These are phyloP conservation scores for Stachybotrys chartarum DNA, from an alignment of 2,329 filamentous ascomycete species.

Conservation along the genomic window DNA sequence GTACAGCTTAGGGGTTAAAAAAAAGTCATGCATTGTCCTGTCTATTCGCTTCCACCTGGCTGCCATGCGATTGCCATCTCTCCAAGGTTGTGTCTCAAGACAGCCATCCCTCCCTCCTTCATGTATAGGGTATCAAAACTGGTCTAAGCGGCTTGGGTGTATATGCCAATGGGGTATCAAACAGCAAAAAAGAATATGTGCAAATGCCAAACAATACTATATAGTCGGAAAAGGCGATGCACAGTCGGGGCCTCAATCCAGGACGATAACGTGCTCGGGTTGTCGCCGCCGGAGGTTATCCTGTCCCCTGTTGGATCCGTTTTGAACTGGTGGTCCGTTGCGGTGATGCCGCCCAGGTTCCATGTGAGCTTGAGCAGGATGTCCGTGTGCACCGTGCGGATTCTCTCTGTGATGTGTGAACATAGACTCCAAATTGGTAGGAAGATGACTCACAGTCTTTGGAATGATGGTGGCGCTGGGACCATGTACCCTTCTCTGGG, in stretches of 20 bases:
- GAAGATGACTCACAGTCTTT: neutral
- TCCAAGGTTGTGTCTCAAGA: neutral
- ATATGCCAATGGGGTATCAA: neutral
- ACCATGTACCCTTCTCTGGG: neutral
- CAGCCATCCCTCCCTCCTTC: neutral
- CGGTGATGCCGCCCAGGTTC: neutral
- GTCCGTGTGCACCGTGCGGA: neutral
- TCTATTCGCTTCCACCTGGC: neutral
- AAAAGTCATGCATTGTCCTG: neutral
- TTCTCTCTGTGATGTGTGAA: neutral
- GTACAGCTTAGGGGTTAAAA: neutral
- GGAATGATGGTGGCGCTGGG: neutral
- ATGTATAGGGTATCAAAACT: neutral
- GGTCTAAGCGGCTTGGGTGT: neutral
- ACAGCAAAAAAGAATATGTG: neutral
- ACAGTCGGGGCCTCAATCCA: conserved; percentile 15
- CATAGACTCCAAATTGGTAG: too few species aligned
- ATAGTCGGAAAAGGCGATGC: neutral
- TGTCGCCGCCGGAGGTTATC: conserved; percentile 8
- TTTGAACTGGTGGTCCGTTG: neutral
- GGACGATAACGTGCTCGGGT: conserved; percentile 21
- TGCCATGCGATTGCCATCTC: neutral
- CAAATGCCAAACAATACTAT: neutral
- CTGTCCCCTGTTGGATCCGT: neutral
- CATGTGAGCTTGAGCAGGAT: neutral